These are phyloP conservation scores for Edaphochlamys debaryana DNA, from an alignment of 139 green algal genomes.

Conservation along the genomic window DNA sequence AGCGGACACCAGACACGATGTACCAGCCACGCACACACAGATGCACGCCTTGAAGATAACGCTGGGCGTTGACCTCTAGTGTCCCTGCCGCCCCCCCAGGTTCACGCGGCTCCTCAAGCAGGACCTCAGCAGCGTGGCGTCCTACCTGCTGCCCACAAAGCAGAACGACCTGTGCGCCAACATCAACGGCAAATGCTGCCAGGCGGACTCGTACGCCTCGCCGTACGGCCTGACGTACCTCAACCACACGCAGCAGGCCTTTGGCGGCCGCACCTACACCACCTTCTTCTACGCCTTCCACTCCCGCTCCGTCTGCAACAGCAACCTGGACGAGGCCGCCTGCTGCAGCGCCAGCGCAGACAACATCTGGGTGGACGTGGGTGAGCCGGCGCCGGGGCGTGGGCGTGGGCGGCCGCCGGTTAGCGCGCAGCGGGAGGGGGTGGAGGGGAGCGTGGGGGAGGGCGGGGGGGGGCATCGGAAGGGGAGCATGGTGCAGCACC, in stretches of 20 bases:
- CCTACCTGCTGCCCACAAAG: conserved; percentile 33
- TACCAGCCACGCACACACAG: too few relatives aligned
- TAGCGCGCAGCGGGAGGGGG: too few relatives aligned
- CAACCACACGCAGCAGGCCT: conserved; percentile 25
- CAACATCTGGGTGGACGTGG: conserved; percentile 52
- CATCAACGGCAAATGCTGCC: conserved; percentile 38
- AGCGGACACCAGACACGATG: too few relatives aligned
- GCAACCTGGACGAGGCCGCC: not conserved
- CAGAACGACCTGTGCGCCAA: not conserved
- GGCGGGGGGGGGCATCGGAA: too few relatives aligned
- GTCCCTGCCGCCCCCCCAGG: too few relatives aligned
- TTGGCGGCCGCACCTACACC: conserved; percentile 41
- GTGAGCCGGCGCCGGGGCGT: too few relatives aligned
- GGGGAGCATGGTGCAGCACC: too few relatives aligned
- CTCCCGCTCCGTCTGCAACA: conserved; percentile 11
- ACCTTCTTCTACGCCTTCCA: conserved; percentile 51
- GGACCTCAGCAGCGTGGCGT: not conserved
- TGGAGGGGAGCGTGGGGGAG: too few relatives aligned
- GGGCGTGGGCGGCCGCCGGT: too few relatives aligned
- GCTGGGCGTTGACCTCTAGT: too few relatives aligned
- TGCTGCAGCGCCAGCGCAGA: conserved; percentile 45
- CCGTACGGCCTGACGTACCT: conserved; percentile 38
- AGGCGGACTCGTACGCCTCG: conserved; percentile 49
- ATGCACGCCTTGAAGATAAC: too few relatives aligned
- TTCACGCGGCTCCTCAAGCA: conserved; percentile 24